Base-by-base conservation (phyloP, 2,329 filamentous ascomycete genomes). In the Ceratocystiopsis sp. region DNA sequence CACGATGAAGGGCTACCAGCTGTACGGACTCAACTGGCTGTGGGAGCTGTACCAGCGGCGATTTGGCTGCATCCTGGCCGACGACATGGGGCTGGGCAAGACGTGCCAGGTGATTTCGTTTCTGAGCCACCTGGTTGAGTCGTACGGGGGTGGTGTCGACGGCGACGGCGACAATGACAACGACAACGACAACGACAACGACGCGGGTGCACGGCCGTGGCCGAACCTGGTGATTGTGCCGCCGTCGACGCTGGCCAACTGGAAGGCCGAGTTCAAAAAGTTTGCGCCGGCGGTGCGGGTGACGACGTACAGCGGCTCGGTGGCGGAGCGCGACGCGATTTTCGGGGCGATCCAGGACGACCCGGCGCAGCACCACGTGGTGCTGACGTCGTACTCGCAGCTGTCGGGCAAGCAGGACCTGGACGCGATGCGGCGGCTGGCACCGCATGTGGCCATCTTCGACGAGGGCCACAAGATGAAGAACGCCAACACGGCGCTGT, bases 41-140 rank as follows among this genome's bases (percentile, higher is more conserved):
- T 77, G 79, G 44, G 63, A 96, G 38, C 69, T 98, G 14, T 93
- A 85, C 62, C 70, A 78, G 42, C 78, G 83, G 45, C 70, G 78
- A 25, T 72, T 93, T 42, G 89, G 84, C 38, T 89, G 86, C 49
- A 96, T 98, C 45, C 67, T 98, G 16, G 91, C 91, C 2, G 91
- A 98, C 57, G 91, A 98, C 57, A 98, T 98, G 91, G 91, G 84
- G 42, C 66, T 89, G 36, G 91, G 91, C 38, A 98, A 98, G 67
- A 98, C 91, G 0, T 95, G 86, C 53, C 89, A 98, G 55, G 85
- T 96, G 48, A 94, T 98, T 51, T 78, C 85, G 0, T 85, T 98
- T 53, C 69, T 98, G 38, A 82, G 85, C 15, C 80, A 94, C 53
- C 66, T 98, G 21, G 76, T 83, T 15, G 76, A 86, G 54, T 73